Base-by-base conservation (phyloP, 83 land plant genomes). In the Larix sibirica region DNA sequence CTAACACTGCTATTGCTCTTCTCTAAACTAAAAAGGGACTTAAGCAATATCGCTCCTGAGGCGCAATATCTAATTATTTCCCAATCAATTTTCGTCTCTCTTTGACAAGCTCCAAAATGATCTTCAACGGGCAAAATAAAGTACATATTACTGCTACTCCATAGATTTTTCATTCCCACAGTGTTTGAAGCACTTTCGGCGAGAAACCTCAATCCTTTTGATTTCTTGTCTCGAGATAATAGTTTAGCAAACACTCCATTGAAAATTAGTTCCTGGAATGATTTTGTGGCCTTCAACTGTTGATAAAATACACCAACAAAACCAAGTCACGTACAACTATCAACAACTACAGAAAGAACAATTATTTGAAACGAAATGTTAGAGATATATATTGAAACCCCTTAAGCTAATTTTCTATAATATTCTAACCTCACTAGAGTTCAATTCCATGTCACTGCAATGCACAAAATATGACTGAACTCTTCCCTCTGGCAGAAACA, bases 211-310 rank as follows among this genome's bases (percentile, higher is more conserved):
- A 28, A 28, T 28, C 28, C 28, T 28, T 28, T 28, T 28, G 28
- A 28, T 28, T 28, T 28, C 28, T 28, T 28, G 28, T 28, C 28
- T 28, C 28, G 28, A 28, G 28, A 28, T 28, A 28, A 28, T 28
- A 28, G 28, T 28, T 28, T 28, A 28, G 28, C 28, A 28, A 28
- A 28, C 28, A 28, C 28, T 28, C 28, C 28, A 28, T 28, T 28
- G 28, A 28, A 28, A 28, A 28, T 28, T 28, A 28, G 28, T 28
- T 28, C 28, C 28, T 28, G 28, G 0, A 28, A 28, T 28, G 28
- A 28, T 28, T 28, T 28, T 28, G 96, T 93, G 68, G 89, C 90
- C 79, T 16, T 76, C 73, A 97, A 83, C 99, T 96, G 87, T 31
- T 10, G 47, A 42, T 42, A 42, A 6, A 42, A 42, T 96, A 42